Conservation (phyloP, 192 early-diverging fungal species). For the Backusella tuberculispora region DNA sequence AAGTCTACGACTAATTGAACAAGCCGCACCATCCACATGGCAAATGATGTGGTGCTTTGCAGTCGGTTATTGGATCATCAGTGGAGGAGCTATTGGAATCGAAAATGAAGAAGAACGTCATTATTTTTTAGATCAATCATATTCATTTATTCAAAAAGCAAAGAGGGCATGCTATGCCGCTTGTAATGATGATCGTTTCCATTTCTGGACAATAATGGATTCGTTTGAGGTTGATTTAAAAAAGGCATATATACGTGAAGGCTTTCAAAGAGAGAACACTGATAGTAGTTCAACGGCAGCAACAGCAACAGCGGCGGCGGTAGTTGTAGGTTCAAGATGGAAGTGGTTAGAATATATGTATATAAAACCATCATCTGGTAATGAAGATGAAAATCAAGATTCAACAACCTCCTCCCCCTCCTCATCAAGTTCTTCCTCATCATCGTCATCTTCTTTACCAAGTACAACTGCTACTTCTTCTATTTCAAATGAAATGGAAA, state of each 20-base stretch:
- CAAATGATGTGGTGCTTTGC: constrained; percentile 23
- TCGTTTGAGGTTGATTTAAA: background rate
- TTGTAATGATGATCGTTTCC: background rate
- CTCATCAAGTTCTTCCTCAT: background rate
- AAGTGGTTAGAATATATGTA: background rate
- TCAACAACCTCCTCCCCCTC: background rate
- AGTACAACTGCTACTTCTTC: background rate
- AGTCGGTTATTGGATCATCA: constrained; percentile 10
- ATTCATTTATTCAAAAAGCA: background rate
- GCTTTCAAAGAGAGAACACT: background rate
- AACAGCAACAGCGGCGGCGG: background rate
- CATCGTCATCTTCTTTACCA: background rate
- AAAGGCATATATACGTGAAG: background rate
- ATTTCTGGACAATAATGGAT: background rate
- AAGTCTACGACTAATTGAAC: background rate
- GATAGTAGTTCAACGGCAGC: background rate
- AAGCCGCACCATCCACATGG: constrained; percentile 2
- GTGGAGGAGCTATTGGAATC: background rate
- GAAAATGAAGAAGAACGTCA: background rate
- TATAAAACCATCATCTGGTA: background rate
- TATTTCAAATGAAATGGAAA: background rate
- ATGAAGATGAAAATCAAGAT: background rate
- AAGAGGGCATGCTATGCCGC: background rate
- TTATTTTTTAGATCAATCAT: constrained; percentile 19
- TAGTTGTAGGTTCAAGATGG: background rate